Evolutionary conservation across 345 rosid genomes (phyloP).

Genomic region (Eucalyptus curtisii): DNA sequence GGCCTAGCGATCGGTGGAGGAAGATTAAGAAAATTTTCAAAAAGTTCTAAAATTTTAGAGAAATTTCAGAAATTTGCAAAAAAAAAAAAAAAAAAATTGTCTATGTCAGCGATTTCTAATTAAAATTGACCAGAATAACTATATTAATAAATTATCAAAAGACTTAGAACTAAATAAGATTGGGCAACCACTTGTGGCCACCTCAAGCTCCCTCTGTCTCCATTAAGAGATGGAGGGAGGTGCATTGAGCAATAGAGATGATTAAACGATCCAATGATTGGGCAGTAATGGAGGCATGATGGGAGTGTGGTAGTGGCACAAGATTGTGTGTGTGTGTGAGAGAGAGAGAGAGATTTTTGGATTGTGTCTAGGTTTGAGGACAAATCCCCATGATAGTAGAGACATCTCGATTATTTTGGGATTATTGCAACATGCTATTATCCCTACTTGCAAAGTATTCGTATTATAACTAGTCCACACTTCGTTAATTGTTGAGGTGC

Average conservation of each 20-base stretch:
- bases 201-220: background rate
- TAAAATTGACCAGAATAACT: accelerated
- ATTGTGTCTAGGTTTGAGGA: background rate
- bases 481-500: background rate
- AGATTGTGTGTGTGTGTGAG: background rate
- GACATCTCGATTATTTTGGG: background rate
- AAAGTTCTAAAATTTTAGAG: background rate
- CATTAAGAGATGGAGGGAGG: background rate
- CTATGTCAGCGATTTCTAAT: accelerated
- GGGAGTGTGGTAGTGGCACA: background rate
- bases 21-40: background rate
- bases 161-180: background rate
- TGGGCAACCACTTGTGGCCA: background rate
- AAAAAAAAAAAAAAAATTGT: too few relatives aligned
- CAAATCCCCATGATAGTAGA: background rate
- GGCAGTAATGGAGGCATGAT: background rate
- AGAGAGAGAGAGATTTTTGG: background rate
- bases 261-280: background rate
- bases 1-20: background rate
- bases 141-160: too few relatives aligned
- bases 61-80: background rate
- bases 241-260: background rate
- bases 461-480: background rate
- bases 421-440: background rate
- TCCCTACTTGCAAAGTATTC: background rate